phyloP scores from a whole-genome alignment of 2,329 filamentous ascomycete genomes.

The Akanthomyces uredinophilus region DNA sequence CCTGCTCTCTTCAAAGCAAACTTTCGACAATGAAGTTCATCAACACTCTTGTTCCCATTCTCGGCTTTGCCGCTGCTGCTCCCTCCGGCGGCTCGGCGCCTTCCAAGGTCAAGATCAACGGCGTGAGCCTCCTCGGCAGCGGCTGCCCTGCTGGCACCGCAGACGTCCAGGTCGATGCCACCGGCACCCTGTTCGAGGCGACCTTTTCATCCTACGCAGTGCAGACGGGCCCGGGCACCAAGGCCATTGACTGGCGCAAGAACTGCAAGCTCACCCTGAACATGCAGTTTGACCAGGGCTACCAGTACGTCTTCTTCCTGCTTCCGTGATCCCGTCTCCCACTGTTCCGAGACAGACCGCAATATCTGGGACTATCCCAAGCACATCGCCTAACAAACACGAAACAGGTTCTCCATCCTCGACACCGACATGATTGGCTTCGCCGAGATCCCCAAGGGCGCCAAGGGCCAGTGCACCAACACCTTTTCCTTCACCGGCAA shows the following conservation, averaged over 20 bases:
- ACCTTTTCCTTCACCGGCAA: conserved; percentile 25
- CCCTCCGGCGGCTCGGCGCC: conserved; percentile 3
- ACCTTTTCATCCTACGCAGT: conserved; percentile 24
- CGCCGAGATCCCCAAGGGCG: conserved; percentile 22
- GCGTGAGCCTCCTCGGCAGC: conserved; percentile 21
- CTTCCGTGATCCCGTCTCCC: not conserved
- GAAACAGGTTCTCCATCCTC: conserved; percentile 22
- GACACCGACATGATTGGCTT: conserved; percentile 25
- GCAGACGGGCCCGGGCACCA: conserved; percentile 21
- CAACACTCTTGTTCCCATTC: not conserved
- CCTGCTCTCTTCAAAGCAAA: not conserved
- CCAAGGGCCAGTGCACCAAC: conserved; percentile 21
- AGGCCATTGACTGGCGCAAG: conserved; percentile 22
- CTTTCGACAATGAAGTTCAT: conserved; percentile 1
- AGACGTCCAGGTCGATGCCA: conserved; percentile 23
- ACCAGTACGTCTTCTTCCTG: conserved; percentile 18
- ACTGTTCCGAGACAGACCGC: no score
- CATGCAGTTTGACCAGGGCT: conserved; percentile 22
- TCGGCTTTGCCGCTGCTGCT: conserved; percentile 6
- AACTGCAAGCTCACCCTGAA: conserved; percentile 26
- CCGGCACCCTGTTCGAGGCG: conserved; percentile 23
- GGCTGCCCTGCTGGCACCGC: conserved; percentile 23
- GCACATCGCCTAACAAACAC: not conserved
- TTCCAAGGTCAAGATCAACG: conserved; percentile 19
- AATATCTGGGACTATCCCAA: no score